A percentile compares a stretch with the other conserved stretches of the same genome.
Evolutionary conservation across 441 rosid species (phyloP).

Genomic region (Brassica hybrid): DNA sequence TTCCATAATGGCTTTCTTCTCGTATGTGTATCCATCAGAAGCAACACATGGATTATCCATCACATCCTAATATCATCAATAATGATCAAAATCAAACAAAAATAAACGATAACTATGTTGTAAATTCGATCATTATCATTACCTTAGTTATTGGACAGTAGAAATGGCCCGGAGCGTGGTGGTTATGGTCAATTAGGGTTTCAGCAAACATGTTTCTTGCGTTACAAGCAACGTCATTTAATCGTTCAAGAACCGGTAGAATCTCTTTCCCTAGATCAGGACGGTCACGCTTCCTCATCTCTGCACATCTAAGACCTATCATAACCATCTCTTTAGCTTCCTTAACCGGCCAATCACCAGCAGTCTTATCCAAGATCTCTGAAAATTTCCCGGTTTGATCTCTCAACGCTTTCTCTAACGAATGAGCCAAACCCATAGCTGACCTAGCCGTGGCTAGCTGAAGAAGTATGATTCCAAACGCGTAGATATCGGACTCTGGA

Average conservation of each 20-base stretch:
- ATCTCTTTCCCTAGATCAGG: constrained; percentile 71
- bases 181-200: constrained; percentile 17
- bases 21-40: constrained; percentile 87
- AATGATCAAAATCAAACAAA: not conserved
- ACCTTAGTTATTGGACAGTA: constrained; percentile 43
- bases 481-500: too few species aligned
- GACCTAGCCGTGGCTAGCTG: constrained; percentile 81
- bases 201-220: constrained; percentile 43
- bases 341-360: too few species aligned
- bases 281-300: constrained; percentile 76
- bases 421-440: constrained; percentile 71
- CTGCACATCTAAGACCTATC: constrained; percentile 74
- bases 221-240: constrained; percentile 57
- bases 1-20: constrained; percentile 66
- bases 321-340: constrained; percentile 72
- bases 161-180: too few species aligned
- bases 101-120: not conserved
- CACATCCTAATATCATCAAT: constrained; percentile 56
- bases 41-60: constrained; percentile 91
- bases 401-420: constrained; percentile 72
- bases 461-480: constrained; percentile 84
- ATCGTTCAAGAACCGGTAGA: constrained; percentile 73
- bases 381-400: constrained; percentile 46
- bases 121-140: not conserved
- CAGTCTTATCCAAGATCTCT: constrained; percentile 70